Evolutionary conservation across 2,329 filamentous ascomycete genomes (phyloP).

Genomic region (Diaporthe citri): DNA sequence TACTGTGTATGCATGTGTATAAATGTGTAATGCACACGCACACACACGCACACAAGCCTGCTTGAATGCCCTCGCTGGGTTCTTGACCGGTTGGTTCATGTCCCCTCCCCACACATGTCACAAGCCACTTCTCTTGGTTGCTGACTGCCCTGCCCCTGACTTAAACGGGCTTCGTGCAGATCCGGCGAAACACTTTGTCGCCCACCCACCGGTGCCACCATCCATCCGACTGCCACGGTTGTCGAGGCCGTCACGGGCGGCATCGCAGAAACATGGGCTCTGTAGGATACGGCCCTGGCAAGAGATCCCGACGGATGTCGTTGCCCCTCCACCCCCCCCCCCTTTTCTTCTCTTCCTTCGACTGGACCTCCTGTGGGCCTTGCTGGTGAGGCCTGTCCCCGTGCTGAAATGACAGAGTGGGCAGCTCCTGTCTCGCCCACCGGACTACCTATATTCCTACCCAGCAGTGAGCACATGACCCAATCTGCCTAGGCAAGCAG

Average conservation of each 20-base stretch:
- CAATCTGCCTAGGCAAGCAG: background rate
- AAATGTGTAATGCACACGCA: background rate
- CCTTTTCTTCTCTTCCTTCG: background rate
- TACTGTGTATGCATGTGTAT: background rate
- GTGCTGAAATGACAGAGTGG: background rate
- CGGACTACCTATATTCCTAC: too few species aligned
- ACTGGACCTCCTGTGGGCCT: background rate
- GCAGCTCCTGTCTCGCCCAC: background rate
- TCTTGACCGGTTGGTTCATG: conserved; percentile 17
- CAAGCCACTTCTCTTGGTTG: background rate
- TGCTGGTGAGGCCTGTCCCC: background rate
- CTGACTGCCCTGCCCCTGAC: conserved; percentile 9
- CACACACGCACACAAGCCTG: background rate
- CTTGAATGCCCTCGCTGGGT: background rate
- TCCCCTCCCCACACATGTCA: background rate
- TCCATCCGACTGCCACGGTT: background rate
- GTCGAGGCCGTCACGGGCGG: background rate
- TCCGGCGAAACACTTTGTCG: conserved; percentile 5
- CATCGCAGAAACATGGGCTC: background rate
- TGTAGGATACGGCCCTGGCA: background rate
- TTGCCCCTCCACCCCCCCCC: background rate
- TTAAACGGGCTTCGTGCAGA: conserved; percentile 20
- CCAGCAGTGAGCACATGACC: background rate
- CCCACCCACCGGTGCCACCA: background rate
- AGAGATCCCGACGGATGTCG: too few species aligned